Percentiles rank a stretch among this genome's conserved stretches.
These are phyloP conservation scores for Saturnispora besseyi DNA, from an alignment of 805 yeast genomes.

Conservation along the genomic window DNA sequence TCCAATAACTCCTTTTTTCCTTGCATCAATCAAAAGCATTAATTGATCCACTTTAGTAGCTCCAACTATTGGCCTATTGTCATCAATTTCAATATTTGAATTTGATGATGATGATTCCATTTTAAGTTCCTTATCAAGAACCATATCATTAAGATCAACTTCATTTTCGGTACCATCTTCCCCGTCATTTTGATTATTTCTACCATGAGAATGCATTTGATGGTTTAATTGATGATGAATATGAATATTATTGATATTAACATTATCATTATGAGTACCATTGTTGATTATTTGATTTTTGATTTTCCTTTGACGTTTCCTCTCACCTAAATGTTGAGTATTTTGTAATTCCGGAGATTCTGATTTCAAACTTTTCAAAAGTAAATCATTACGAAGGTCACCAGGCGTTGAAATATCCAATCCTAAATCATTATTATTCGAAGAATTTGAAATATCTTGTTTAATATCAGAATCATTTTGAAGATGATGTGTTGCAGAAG, in stretches of 20 bases:
- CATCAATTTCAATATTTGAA: slow-evolving; percentile 18
- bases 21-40: slow-evolving; percentile 85
- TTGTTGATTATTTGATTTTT: slow-evolving; percentile 9
- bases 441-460: not conserved
- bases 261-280: not conserved
- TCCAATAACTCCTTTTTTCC: slow-evolving; percentile 66
- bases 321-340: not conserved
- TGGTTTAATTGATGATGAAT: not conserved
- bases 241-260: not conserved
- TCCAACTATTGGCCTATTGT: slow-evolving; percentile 65
- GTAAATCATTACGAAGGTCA: not conserved
- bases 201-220: not conserved
- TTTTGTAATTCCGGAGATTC: not conserved
- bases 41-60: slow-evolving; percentile 86
- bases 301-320: not conserved
- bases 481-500: not conserved
- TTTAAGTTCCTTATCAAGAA: not conserved
- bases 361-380: not conserved
- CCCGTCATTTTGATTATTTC: not conserved
- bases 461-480: not conserved
- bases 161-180: slow-evolving; percentile 12
- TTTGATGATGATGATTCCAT: not conserved
- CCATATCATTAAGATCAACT: slow-evolving; percentile 6
- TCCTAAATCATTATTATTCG: not conserved
- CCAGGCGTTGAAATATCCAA: not conserved